Conservation (phyloP, 1,139 yeast genomes). For the Taphrina betulina region DNA sequence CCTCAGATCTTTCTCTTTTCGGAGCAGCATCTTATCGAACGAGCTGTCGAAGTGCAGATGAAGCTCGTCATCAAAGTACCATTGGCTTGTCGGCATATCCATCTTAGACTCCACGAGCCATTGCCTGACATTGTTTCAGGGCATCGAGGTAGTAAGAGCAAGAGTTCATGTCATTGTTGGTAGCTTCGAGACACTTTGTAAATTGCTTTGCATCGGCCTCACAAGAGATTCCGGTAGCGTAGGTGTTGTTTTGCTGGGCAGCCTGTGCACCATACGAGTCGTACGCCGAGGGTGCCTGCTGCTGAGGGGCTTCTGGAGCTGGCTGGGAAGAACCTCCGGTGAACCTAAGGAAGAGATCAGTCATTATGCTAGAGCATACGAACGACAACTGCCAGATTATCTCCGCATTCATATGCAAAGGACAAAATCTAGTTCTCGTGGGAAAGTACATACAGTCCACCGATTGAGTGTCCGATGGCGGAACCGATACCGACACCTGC, state of each 20-base stretch:
- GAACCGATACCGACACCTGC: slow-evolving; percentile 99
- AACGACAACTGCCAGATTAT: too few relatives aligned
- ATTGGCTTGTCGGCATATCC: too few relatives aligned
- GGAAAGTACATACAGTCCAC: slow-evolving; percentile 57
- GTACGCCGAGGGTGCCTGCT: slow-evolving; percentile 46
- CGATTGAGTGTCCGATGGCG: slow-evolving; percentile 91
- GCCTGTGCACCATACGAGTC: slow-evolving; percentile 28
- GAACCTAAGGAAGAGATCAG: too few relatives aligned
- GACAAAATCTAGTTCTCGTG: too few relatives aligned
- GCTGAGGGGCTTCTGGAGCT: slow-evolving; percentile 50
- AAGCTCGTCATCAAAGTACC: too few relatives aligned
- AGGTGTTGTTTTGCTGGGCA: slow-evolving; percentile 19
- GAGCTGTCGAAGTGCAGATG: too few relatives aligned
- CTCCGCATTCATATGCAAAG: too few relatives aligned
- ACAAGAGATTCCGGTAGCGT: slow-evolving; percentile 53
- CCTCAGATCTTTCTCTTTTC: too few relatives aligned
- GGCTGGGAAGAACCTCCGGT: slow-evolving; percentile 71
- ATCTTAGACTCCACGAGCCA: slow-evolving; percentile 70
- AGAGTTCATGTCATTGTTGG: slow-evolving; percentile 91
- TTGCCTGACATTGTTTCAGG: slow-evolving; percentile 95
- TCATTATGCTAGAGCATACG: too few relatives aligned
- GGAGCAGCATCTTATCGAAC: too few relatives aligned
- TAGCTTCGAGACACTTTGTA: slow-evolving; percentile 91
- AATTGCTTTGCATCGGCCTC: slow-evolving; percentile 91
- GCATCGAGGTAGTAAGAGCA: slow-evolving; percentile 97